Base-by-base conservation (phyloP, 176 grass and related monocot species). In the Secale cereale region DNA sequence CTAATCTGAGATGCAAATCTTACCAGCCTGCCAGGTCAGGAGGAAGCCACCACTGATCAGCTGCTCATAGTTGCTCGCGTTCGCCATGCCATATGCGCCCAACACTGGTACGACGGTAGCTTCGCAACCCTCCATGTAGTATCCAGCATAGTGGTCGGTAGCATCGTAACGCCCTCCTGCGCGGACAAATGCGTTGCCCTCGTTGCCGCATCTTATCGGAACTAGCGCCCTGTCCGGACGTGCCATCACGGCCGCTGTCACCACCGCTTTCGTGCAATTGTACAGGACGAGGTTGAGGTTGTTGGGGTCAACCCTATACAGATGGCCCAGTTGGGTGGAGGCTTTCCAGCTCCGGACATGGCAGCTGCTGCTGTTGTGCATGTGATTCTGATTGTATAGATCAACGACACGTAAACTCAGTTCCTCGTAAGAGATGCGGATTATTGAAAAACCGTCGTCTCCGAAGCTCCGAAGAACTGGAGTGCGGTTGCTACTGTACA, bases 311-410 rank as follows among this genome's bases (percentile, higher is more conserved):
- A 65, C 29, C 2, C 0, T 22, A 30, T 65, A 65, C 16, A 4
- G 2, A 9, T 0, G 2, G 8, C 1, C 9, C 10, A 79, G 25
- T 10, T 65, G 64, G 13, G 0, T 37, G 37, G 25, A 45, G 78
- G 37, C 64, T 36, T 65, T 65, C 78, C 59, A 79, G 4, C 0
- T 8, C 2, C 8, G 8, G 2, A 29, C 0, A 6, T 2, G 0
- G 78, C 60, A 79, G 78, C 3, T 2, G 59, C 0, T 30, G 9
- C 1, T 28, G 25, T 0, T 3, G 0, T 1, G 26, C 23, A 64
- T 1, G 1, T 17, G 4, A 3, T 6, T 0, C 4, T 12, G 4
- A 6, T 79, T 65, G 9, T 1, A 3, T 0, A 0, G 2, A 2
- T 79, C 78, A 6, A 46, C 25, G 36, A 61, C 77, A 5, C 1